These are phyloP conservation scores for Tolypocladium nubicola DNA, from an alignment of 2,329 filamentous ascomycete genomes.

Conservation along the genomic window DNA sequence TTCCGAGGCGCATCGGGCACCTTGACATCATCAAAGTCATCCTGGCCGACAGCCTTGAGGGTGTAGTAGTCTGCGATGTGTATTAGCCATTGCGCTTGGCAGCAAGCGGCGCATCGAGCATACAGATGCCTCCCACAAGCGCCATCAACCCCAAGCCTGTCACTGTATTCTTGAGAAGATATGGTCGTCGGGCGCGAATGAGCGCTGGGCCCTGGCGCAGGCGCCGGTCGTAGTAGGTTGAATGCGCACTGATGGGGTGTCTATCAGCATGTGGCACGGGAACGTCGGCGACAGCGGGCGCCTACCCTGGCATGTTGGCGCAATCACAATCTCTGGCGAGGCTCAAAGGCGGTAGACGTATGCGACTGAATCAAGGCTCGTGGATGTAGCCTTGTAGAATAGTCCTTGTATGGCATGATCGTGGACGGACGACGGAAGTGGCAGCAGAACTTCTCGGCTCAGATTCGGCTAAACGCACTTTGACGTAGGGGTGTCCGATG, in stretches of 20 bases:
- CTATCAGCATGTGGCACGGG: not conserved
- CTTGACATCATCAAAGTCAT: slow-evolving; percentile 92
- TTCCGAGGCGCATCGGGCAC: slow-evolving; percentile 63
- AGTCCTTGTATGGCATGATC: not conserved
- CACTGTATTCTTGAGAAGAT: slow-evolving; percentile 78
- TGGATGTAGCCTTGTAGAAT: not conserved
- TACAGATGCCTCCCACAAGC: slow-evolving; percentile 82
- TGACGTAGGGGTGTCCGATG: not conserved
- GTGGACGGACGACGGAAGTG: not conserved
- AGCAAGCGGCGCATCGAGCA: slow-evolving; percentile 25
- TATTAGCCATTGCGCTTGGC: slow-evolving; percentile 5
- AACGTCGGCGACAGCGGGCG: not conserved
- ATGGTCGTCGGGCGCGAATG: slow-evolving; percentile 83
- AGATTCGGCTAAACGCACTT: not conserved
- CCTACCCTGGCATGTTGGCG: not conserved
- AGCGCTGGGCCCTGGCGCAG: slow-evolving; percentile 81
- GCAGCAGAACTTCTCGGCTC: not conserved
- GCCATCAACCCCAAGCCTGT: slow-evolving; percentile 66
- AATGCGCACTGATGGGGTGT: slow-evolving; percentile 30
- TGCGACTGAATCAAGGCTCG: not conserved
- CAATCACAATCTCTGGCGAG: not conserved
- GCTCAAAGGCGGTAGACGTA: not conserved
- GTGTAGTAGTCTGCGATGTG: slow-evolving; percentile 41
- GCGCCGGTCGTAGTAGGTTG: slow-evolving; percentile 84
- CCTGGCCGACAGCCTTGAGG: slow-evolving; percentile 81